A percentile compares a stretch with the other conserved stretches of the same genome.
These are phyloP conservation scores for Salix dunnii DNA, from an alignment of 345 rosid genomes.

Conservation along the genomic window DNA sequence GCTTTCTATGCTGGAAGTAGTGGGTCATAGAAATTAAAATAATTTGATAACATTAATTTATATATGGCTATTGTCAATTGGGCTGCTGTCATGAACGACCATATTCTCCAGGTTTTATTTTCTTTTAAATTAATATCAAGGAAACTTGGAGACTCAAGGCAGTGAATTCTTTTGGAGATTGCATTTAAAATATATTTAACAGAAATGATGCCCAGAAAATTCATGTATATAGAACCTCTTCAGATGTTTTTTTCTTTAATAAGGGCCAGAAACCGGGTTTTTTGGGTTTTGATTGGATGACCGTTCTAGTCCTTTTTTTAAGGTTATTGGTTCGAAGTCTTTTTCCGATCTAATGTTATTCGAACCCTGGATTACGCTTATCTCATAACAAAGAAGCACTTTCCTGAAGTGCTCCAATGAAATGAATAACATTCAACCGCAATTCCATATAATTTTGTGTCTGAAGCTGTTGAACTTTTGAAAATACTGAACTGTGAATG, in stretches of 20 bases:
- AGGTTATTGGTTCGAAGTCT: neutral
- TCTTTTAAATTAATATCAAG: neutral
- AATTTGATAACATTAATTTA: neutral
- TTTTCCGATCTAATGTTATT: too few relatives aligned
- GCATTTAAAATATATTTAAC: neutral
- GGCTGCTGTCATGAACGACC: neutral
- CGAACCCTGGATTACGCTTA: too few relatives aligned
- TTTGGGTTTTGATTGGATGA: too few relatives aligned
- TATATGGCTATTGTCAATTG: neutral
- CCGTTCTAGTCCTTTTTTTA: too few relatives aligned
- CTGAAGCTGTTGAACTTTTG: too few relatives aligned
- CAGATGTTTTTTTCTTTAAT: too few relatives aligned
- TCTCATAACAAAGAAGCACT: too few relatives aligned
- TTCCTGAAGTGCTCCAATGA: too few relatives aligned
- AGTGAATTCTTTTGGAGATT: too few relatives aligned
- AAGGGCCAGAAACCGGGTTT: too few relatives aligned
- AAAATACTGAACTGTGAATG: neutral
- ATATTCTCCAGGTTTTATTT: neutral
- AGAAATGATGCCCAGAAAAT: too few relatives aligned
- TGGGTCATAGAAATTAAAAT: neutral
- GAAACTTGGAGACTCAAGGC: neutral
- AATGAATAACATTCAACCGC: neutral
- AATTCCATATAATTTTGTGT: neutral
- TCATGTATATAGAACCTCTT: too few relatives aligned
- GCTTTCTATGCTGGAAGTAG: conserved; percentile 3